Conservation (phyloP, 2,329 filamentous ascomycete genomes). For the Colletotrichum gloeosporioides region DNA sequence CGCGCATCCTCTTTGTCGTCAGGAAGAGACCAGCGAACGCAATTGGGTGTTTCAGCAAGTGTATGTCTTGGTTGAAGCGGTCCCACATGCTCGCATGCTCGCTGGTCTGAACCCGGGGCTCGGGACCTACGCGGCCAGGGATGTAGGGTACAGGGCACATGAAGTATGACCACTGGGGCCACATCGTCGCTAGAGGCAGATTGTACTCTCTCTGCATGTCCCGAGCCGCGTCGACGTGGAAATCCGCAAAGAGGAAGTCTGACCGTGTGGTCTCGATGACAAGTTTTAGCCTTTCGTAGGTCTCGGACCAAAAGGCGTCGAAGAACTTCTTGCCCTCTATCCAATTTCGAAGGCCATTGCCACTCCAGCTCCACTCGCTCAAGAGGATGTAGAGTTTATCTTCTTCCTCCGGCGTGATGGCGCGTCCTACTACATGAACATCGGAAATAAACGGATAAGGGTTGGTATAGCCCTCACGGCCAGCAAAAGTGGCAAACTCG, state of each 20-base stretch:
- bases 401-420: background rate
- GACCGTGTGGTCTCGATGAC: conserved; percentile 28
- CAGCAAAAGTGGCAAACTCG: background rate
- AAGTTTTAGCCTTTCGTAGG: conserved; percentile 27
- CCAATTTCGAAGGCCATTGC: conserved; percentile 25
- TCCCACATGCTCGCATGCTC: conserved; percentile 42
- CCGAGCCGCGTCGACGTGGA: conserved; percentile 43
- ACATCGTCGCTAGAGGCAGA: conserved; percentile 44
- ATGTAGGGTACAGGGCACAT: conserved; percentile 44
- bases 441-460: background rate
- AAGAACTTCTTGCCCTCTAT: conserved; percentile 28
- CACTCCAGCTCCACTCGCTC: conserved; percentile 28
- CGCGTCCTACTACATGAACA: background rate
- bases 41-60: background rate
- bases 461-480: background rate
- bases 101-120: conserved; percentile 37
- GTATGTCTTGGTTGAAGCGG: conserved; percentile 30
- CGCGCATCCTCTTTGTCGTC: conserved; percentile 34
- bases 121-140: conserved; percentile 46
- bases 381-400: background rate
- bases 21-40: background rate
- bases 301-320: conserved; percentile 41
- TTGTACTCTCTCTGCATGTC: conserved; percentile 42
- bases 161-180: conserved; percentile 45
- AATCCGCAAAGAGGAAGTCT: conserved; percentile 46